These are phyloP conservation scores for Homolaphlyctis polyrhiza DNA, from an alignment of 371 early-diverging fungal species.

Conservation along the genomic window DNA sequence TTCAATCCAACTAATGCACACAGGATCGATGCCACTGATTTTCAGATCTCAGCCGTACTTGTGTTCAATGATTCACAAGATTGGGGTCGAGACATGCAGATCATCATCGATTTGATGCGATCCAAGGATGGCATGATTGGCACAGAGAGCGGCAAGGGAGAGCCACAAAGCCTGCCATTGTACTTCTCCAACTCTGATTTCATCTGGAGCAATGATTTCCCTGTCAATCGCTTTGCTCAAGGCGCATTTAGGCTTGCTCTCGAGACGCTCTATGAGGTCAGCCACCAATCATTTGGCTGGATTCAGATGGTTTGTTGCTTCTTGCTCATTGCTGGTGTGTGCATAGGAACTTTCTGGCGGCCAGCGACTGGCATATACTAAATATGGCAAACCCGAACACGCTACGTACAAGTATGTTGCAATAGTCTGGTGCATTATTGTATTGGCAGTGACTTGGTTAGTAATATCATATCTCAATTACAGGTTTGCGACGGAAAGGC, in stretches of 20 bases:
- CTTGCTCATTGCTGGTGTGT: not conserved
- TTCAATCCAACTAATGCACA: too few relatives aligned
- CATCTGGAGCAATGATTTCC: constrained; percentile 80
- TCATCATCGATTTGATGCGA: constrained; percentile 68
- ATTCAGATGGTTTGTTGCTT: too few relatives aligned
- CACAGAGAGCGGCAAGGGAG: constrained; percentile 32
- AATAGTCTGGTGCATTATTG: not conserved
- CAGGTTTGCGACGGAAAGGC: constrained; percentile 14
- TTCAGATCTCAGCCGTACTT: constrained; percentile 30
- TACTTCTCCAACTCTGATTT: constrained; percentile 78
- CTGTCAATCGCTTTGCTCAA: constrained; percentile 68
- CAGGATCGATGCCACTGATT: too few relatives aligned
- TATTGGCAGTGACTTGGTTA: not conserved
- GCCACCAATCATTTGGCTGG: not conserved
- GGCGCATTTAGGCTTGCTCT: constrained; percentile 71
- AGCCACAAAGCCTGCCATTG: constrained; percentile 55
- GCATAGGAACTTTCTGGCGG: constrained; percentile 38
- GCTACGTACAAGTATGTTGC: constrained; percentile 59
- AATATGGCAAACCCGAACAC: constrained; percentile 79
- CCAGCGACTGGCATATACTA: constrained; percentile 53
- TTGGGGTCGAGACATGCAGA: constrained; percentile 82
- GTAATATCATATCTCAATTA: too few relatives aligned
- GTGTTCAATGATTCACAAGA: constrained; percentile 83
- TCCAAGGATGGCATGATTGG: constrained; percentile 61
- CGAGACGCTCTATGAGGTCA: constrained; percentile 54